phyloP scores from a whole-genome alignment of 306 rosid genomes.

The Inga laurina region DNA sequence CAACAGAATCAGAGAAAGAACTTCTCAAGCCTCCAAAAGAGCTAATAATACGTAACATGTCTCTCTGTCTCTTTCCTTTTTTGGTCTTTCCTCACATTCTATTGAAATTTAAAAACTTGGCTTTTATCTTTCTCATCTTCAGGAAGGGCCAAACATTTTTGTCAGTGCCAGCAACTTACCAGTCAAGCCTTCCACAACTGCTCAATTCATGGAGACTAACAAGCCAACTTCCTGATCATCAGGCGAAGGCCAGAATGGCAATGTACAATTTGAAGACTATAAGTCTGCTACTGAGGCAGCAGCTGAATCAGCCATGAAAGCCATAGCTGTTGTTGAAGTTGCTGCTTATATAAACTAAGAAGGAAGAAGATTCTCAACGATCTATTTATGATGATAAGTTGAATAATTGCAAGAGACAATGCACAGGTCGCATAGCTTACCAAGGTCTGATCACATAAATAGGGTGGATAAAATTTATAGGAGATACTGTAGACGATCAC shows the following conservation, averaged over 20 bases:
- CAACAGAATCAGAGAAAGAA: conserved; percentile 76
- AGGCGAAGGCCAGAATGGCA: conserved; percentile 27
- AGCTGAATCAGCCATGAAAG: conserved; percentile 81
- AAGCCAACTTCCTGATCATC: conserved; percentile 36
- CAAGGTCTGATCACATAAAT: conserved; percentile 43
- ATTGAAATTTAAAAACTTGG: not conserved
- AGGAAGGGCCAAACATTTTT: conserved; percentile 73
- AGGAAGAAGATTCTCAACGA: conserved; percentile 45
- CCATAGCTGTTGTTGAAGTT: conserved; percentile 90
- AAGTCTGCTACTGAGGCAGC: conserved; percentile 90
- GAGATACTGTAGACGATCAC: too few relatives aligned
- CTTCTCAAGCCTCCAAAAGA: conserved; percentile 89
- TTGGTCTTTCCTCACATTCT: not conserved
- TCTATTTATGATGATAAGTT: conserved; percentile 24
- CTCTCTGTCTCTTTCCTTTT: conserved; percentile 19
- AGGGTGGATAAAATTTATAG: conserved; percentile 47
- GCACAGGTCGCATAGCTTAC: conserved; percentile 50
- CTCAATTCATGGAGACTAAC: conserved; percentile 44
- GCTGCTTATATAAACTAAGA: conserved; percentile 87
- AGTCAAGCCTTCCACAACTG: conserved; percentile 34
- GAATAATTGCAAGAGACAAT: conserved; percentile 7
- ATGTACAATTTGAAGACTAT: conserved; percentile 52
- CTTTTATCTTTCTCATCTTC: conserved; percentile 32
- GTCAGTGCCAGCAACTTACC: conserved; percentile 77
- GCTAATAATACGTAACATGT: conserved; percentile 57